Base-by-base conservation (phyloP, 148 eudicot genomes). In the Silene uniflora region DNA sequence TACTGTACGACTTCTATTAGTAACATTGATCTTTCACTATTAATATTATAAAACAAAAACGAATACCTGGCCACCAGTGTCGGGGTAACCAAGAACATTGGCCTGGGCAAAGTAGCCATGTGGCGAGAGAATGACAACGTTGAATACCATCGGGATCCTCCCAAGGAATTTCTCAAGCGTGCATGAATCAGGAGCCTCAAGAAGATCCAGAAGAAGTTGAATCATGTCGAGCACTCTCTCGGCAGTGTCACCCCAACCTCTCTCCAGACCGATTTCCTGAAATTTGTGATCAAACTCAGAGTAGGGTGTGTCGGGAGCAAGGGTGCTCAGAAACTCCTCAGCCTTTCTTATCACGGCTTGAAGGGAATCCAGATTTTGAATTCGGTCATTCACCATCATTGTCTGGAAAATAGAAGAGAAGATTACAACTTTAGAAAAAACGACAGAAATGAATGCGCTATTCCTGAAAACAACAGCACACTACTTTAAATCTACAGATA, bases 71-170 rank as follows among this genome's bases (percentile, higher is more conserved):
- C 99, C 99, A 76, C 99, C 99, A 61, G 99, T 95, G 75, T 95
- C 99, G 10, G 99, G 99, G 75, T 90, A 95, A 0, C 99, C 99
- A 74, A 95, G 88, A 32, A 95, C 99, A 65, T 95, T 87, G 56
- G 87, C 97, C 77, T 95, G 99, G 65, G 99, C 99, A 75, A 95
- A 95, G 88, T 92, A 95, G 14, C 99, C 99, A 29, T 95, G 99
- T 25, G 99, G 99, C 0, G 99, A 90, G 52, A 95, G 97, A 63
- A 95, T 95, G 60, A 95, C 96, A 32, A 95, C 99, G 63, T 95
- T 95, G 91, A 95, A 95, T 32, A 92, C 97, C 99, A 92, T 90
- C 0, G 99, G 99, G 39, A 95, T 87, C 56, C 89, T 82, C 1
- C 99, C 96, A 6, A 95, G 91, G 79, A 95, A 95, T 54, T 84